These are phyloP conservation scores for Termitomyces sp. DNA, from an alignment of 768 basidiomycete species.

Conservation along the genomic window DNA sequence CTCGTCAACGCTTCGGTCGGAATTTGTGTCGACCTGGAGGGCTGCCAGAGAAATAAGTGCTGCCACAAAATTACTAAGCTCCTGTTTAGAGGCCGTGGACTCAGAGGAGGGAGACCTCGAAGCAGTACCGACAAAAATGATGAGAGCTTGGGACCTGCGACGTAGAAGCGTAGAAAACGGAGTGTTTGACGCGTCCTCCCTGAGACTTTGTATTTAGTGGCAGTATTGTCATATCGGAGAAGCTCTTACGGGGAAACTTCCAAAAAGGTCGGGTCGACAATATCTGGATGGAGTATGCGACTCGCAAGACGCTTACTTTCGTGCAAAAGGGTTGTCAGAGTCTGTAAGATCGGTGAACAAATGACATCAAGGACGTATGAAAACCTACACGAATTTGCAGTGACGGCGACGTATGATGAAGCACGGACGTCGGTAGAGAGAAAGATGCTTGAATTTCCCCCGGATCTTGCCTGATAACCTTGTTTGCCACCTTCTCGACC, in stretches of 20 bases:
- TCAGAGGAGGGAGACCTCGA: conserved; percentile 29
- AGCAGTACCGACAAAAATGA: conserved; percentile 56
- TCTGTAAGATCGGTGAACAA: conserved; percentile 29
- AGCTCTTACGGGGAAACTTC: conserved; percentile 47
- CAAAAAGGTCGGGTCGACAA: conserved; percentile 41
- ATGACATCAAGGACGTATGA: neutral
- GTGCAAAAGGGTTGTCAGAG: conserved; percentile 55
- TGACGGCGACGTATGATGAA: conserved; percentile 46
- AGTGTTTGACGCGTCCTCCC: conserved; percentile 54
- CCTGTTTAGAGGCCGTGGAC: conserved; percentile 18
- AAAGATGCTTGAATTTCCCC: conserved; percentile 58
- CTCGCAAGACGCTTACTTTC: conserved; percentile 59
- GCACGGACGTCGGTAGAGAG: conserved; percentile 58
- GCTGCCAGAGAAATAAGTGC: conserved; percentile 43
- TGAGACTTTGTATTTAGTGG: conserved; percentile 18
- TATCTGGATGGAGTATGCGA: conserved; percentile 32
- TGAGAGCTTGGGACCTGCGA: conserved; percentile 61
- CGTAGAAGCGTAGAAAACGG: conserved; percentile 38
- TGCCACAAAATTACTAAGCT: conserved; percentile 38
- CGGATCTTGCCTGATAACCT: conserved; percentile 54
- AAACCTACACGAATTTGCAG: conserved; percentile 48
- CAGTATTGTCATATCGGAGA: neutral
- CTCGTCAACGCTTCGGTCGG: conserved; percentile 34
- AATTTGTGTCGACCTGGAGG: conserved; percentile 20
- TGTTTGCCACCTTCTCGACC: conserved; percentile 70